Evolutionary conservation across 164 flowering plant genomes (phyloP).

Genomic region (Umbellularia californica): DNA sequence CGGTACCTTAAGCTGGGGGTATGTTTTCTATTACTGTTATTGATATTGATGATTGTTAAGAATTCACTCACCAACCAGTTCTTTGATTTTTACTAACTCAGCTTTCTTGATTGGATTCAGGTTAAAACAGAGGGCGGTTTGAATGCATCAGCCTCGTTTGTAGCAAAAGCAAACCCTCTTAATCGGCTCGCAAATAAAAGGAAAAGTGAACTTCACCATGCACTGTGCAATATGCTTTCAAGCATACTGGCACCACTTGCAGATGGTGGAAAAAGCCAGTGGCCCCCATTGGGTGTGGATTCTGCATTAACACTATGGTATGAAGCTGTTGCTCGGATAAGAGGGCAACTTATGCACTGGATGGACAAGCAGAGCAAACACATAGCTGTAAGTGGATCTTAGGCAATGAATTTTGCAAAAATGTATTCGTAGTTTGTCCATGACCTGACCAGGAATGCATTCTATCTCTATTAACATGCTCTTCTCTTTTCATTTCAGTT

Average conservation of each 20-base stretch:
- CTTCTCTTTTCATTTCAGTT: no score
- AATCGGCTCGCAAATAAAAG: conserved; percentile 88
- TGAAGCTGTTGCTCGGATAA: conserved; percentile 91
- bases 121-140: conserved; percentile 96
- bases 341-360: conserved; percentile 82
- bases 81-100: not conserved
- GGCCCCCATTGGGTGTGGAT: conserved; percentile 97
- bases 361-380: conserved; percentile 99
- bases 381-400: conserved; percentile 63
- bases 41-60: not conserved
- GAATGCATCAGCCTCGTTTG: conserved; percentile 98
- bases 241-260: conserved; percentile 96
- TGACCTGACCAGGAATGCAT: not conserved
- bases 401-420: not conserved
- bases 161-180: conserved; percentile 97
- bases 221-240: conserved; percentile 98
- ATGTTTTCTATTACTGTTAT: conserved; percentile 17
- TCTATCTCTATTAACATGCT: no score
- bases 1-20: conserved; percentile 99
- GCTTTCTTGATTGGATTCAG: conserved; percentile 29
- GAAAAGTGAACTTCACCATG: conserved; percentile 97
- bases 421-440: not conserved
- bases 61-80: not conserved
- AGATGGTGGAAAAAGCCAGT: conserved; percentile 92
- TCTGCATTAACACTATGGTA: conserved; percentile 91